phyloP scores from a whole-genome alignment of 805 yeast genomes.

The Hyphopichia homilentoma region DNA sequence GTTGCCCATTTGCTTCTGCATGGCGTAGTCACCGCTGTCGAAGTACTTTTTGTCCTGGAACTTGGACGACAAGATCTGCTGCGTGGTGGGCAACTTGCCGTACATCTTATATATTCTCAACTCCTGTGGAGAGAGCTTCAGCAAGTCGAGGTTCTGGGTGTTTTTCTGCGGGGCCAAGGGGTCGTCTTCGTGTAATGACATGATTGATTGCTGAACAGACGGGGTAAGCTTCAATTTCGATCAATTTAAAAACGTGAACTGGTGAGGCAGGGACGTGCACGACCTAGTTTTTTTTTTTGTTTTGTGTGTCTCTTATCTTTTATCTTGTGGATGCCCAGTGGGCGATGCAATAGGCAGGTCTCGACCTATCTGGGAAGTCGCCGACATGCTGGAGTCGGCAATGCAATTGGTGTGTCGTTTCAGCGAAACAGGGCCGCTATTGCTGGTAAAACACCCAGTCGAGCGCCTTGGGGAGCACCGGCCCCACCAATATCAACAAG shows the following conservation, averaged over 20 bases:
- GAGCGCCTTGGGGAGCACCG: background rate
- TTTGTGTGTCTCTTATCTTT: too few species aligned
- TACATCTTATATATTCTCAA: conserved; percentile 71
- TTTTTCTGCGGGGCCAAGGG: conserved; percentile 48
- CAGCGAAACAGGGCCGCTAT: too few species aligned
- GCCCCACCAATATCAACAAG: conserved; percentile 12
- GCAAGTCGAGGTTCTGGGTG: conserved; percentile 46
- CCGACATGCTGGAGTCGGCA: too few species aligned
- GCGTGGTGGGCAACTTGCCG: conserved; percentile 80
- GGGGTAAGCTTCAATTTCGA: too few species aligned
- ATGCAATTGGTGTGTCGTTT: too few species aligned
- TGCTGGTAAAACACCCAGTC: background rate
- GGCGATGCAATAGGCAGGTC: too few species aligned
- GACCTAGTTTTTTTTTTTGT: background rate
- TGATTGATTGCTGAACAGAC: too few species aligned
- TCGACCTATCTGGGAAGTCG: too few species aligned
- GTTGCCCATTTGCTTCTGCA: conserved; percentile 49
- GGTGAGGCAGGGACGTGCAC: background rate
- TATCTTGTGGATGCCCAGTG: too few species aligned
- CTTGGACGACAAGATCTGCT: conserved; percentile 70
- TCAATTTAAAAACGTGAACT: too few species aligned
- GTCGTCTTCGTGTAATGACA: conserved; percentile 43
- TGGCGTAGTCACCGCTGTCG: conserved; percentile 92
- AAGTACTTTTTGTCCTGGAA: conserved; percentile 86
- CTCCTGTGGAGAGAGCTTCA: conserved; percentile 73